Conservation (phyloP, 2,329 filamentous ascomycete species). For the Epichloe brachyelytri region DNA sequence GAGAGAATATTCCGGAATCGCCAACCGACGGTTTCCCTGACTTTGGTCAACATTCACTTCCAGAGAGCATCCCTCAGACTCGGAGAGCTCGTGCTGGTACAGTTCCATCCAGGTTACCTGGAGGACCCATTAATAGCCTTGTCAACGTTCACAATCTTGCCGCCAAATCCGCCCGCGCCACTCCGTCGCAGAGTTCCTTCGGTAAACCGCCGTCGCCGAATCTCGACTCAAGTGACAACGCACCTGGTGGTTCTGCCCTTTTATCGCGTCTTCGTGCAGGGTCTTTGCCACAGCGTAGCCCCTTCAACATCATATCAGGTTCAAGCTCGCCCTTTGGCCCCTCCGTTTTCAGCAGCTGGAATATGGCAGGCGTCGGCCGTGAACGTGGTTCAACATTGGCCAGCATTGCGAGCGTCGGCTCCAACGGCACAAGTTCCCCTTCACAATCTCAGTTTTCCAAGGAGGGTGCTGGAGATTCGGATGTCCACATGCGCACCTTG, state of each 20-base stretch:
- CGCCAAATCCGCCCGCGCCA: conserved; percentile 71
- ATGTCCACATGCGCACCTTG: conserved; percentile 78
- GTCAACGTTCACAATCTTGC: conserved; percentile 43
- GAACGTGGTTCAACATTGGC: conserved; percentile 78
- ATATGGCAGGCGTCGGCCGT: conserved; percentile 49
- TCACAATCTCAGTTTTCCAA: conserved; percentile 75
- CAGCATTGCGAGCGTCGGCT: conserved; percentile 73
- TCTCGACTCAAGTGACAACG: conserved; percentile 33
- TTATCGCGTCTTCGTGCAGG: conserved; percentile 80
- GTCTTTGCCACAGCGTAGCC: conserved; percentile 82
- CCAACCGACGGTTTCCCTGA: conserved; percentile 93
- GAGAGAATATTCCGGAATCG: conserved; percentile 95
- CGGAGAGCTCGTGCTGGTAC: conserved; percentile 85
- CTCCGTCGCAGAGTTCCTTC: conserved; percentile 79
- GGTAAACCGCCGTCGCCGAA: conserved; percentile 50
- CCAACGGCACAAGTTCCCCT: conserved; percentile 80
- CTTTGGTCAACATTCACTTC: conserved; percentile 59
- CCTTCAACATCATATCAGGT: conserved; percentile 45
- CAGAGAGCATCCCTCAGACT: conserved; percentile 52
- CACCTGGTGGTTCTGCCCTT: conserved; percentile 52
- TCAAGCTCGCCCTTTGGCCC: conserved; percentile 65
- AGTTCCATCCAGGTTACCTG: conserved; percentile 87
- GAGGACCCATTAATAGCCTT: conserved; percentile 50
- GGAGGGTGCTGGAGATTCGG: conserved; percentile 72
- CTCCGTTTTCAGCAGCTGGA: conserved; percentile 84